Evolutionary conservation across 164 flowering plant species (phyloP), one percentile per base, ranked within the genome.

Genomic region (Chloranthus sessilifolius): DNA sequence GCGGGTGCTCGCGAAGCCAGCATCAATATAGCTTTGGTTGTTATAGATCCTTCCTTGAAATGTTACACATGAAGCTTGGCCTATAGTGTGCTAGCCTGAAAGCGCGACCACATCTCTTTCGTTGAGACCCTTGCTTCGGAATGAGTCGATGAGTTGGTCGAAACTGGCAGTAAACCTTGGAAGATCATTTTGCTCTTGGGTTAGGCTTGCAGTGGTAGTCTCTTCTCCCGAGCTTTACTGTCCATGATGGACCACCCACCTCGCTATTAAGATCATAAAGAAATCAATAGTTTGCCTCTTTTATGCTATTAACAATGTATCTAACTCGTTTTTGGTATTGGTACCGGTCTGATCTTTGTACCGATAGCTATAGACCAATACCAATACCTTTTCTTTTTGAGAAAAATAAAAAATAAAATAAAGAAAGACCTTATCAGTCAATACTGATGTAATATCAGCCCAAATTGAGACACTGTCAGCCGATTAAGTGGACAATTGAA

Each of bases 71-170:
- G 50, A 58, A 12, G 78, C 75, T 59, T 69, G 77, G 25, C 84
- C 84, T 12, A 79, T 30, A 3, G 81, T 71, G 35, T 79, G 84
- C 5, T 78, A 47, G 5, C 79, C 76, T 25, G 78, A 78, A 19
- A 75, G 59, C 1, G 81, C 78, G 17, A 78, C 81, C 65, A 78
- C 39, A 4, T 78, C 81, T 47, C 65, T 63, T 2, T 29, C 57
- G 34, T 10, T 57, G 8, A 76, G 53, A 2, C 78, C 76, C 22
- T 66, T 65, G 22, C 27, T 12, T 0, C 14, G 17, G 33, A 73
- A 78, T 3, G 2, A 4, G 7, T 52, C 20, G 19, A 70, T 63
- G 20, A 75, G 70, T 1, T 24, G 23, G 3, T 28, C 31, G 12
- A 73, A 61, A 35, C 10, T 21, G 11, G 23, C 53, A 3, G 34